Percentiles rank a stretch among this genome's conserved stretches.
phyloP scores from a whole-genome alignment of 768 basidiomycete genomes.

The Mrakia hoshinonis region DNA sequence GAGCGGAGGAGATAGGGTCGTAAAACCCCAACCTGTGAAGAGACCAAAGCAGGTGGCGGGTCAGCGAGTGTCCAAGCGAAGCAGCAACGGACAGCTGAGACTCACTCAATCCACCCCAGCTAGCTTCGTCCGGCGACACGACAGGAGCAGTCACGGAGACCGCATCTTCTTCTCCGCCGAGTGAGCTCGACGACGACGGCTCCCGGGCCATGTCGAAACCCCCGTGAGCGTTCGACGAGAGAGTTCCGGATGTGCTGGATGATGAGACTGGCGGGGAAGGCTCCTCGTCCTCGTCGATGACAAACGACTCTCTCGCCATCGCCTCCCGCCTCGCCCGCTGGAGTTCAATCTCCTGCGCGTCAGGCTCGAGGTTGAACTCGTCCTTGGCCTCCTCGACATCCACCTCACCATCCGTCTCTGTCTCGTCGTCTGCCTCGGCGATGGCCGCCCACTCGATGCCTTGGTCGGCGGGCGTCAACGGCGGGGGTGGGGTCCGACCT shows the following conservation, averaged over 20 bases:
- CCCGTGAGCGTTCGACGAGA: not conserved
- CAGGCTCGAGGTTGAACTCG: not conserved
- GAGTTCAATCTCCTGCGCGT: constrained; percentile 1
- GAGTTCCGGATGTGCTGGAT: too few relatives aligned
- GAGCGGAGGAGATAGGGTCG: not conserved
- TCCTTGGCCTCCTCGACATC: not conserved
- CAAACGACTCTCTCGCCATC: constrained; percentile 1
- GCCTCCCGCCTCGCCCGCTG: not conserved
- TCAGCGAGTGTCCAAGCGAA: not conserved
- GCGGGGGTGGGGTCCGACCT: not conserved
- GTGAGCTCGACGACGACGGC: not conserved
- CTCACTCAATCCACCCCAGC: constrained; percentile 1
- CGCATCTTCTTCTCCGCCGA: not conserved
- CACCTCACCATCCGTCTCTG: not conserved
- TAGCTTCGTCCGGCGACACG: not conserved
- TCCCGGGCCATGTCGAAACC: too few relatives aligned
- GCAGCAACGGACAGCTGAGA: not conserved
- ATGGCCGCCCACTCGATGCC: not conserved
- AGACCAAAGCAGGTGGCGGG: not conserved
- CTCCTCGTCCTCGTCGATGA: not conserved
- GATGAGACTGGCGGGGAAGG: too few relatives aligned
- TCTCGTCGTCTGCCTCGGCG: not conserved
- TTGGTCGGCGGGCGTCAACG: not conserved
- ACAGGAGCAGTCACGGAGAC: not conserved
- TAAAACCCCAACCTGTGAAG: not conserved